Conservation (phyloP, 345 rosid species). For the Aethionema arabicum region DNA sequence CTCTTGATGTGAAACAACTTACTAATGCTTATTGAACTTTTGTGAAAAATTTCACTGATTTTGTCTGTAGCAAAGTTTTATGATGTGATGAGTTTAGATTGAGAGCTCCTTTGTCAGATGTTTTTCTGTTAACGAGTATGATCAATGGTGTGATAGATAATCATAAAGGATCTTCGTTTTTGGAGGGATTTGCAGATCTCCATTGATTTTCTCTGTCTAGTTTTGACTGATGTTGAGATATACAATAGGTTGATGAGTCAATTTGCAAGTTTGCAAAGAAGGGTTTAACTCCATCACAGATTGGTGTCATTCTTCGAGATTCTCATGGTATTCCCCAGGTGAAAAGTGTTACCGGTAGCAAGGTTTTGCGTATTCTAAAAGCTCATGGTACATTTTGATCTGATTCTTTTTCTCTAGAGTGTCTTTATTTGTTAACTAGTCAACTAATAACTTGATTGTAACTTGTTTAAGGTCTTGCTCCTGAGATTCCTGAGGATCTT, state of each 20-base stretch:
- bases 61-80: no score
- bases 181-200: no score
- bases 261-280: conserved; percentile 62
- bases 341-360: conserved; percentile 52
- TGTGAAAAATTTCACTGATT: no score
- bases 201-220: neutral
- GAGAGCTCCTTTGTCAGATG: no score
- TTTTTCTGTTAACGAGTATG: no score
- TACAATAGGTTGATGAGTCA: conserved; percentile 43
- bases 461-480: conserved; percentile 2
- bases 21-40: no score
- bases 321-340: conserved; percentile 60
- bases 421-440: no score
- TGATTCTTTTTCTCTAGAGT: no score
- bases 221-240: neutral
- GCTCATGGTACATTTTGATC: conserved; percentile 39
- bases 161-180: no score
- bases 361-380: conserved; percentile 51
- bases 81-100: no score
- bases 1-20: no score
- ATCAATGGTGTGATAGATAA: no score
- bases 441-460: neutral
- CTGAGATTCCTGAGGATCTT: conserved; percentile 10
- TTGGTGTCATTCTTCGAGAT: conserved; percentile 59
- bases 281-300: conserved; percentile 58